Base-by-base conservation (phyloP, 2,329 filamentous ascomycete species). In the Cytospora schulzeri region DNA sequence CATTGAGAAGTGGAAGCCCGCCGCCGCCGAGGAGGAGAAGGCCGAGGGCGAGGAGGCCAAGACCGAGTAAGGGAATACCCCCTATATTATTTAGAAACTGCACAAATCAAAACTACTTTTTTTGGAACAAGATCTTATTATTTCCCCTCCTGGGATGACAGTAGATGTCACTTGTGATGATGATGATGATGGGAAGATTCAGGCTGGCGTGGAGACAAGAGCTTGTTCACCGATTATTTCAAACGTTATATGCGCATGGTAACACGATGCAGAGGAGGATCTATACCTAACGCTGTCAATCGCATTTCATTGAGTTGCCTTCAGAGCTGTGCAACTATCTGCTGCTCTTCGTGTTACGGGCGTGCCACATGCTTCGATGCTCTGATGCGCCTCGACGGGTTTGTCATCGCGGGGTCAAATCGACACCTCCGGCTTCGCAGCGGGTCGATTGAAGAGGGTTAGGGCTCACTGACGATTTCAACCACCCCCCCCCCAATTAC, bases 1-100 rank as follows among this genome's bases (percentile, higher is more conserved):
- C n/a, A 70, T 81, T 15, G 64, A 70, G 67, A 73, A 72, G 52
- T 64, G 66, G 65, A 64, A 68, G 64, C 65, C 66, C 26, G 65
- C 33, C 41, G 56, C 35, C 41, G 50, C 33, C 17, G 54, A 45
- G 54, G 63, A 60, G 61, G 60, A 60, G 62, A 48, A 55, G 24
- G 24, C 41, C 31, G n/a, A 45, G 54, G 31, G 28, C 29, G 35
- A 64, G 57, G 56, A 61, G 62, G 52, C 59, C 38, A 65, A 66
- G 66, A 48, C 63, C 53, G 63, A 65, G 63, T 67, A 67, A 63
- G 56, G 60, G 33, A 35, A 28, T 8, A 26, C 14, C n/a, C n/a
- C 12, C 4, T 6, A 11, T 31, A 24, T 3, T 33, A n/a, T n/a
- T n/a, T n/a, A 45, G 41, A 45, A 45, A 45, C 9, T 12, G 11